These are phyloP conservation scores for Penicillium nordicum DNA, from an alignment of 2,329 filamentous ascomycete genomes.

Conservation along the genomic window DNA sequence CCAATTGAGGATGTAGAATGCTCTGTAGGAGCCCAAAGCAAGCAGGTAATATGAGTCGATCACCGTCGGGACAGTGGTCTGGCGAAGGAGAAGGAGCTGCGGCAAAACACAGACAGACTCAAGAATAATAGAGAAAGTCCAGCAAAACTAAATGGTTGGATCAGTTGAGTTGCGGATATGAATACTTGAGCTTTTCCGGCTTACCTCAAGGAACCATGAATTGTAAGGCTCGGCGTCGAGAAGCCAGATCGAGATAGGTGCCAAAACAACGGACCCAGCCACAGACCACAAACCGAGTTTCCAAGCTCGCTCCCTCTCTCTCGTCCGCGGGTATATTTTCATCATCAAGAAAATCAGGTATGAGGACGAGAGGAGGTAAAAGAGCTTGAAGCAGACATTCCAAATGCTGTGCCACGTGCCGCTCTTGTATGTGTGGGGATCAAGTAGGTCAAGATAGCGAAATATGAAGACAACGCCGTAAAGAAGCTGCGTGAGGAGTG, in stretches of 20 bases:
- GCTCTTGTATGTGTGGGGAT: conserved; percentile 22
- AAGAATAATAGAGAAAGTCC: conserved; percentile 86
- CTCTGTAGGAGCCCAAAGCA: conserved; percentile 81
- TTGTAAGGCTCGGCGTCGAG: conserved; percentile 55
- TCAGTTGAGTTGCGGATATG: neutral
- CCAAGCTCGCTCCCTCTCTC: conserved; percentile 91
- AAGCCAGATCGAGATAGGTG: conserved; percentile 70
- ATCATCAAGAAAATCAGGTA: conserved; percentile 90
- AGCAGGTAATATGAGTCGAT: conserved; percentile 96
- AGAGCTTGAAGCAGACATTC: conserved; percentile 72
- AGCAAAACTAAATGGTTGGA: conserved; percentile 60
- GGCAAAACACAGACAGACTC: conserved; percentile 89
- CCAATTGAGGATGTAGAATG: conserved; percentile 90
- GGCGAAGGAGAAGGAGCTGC: conserved; percentile 83
- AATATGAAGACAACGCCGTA: conserved; percentile 83
- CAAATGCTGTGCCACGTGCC: conserved; percentile 12
- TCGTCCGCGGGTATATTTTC: conserved; percentile 77
- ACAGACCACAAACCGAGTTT: conserved; percentile 74
- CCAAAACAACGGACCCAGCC: conserved; percentile 61
- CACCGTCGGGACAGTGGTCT: conserved; percentile 93
- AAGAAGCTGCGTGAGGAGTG: conserved; percentile 80
- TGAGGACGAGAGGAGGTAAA: conserved; percentile 78
- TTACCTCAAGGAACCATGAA: conserved; percentile 41
- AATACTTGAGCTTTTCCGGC: conserved; percentile 1
- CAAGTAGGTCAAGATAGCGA: conserved; percentile 81